phyloP scores from a whole-genome alignment of 2,329 filamentous ascomycete genomes.

The Atkinsonella hypoxylon region DNA sequence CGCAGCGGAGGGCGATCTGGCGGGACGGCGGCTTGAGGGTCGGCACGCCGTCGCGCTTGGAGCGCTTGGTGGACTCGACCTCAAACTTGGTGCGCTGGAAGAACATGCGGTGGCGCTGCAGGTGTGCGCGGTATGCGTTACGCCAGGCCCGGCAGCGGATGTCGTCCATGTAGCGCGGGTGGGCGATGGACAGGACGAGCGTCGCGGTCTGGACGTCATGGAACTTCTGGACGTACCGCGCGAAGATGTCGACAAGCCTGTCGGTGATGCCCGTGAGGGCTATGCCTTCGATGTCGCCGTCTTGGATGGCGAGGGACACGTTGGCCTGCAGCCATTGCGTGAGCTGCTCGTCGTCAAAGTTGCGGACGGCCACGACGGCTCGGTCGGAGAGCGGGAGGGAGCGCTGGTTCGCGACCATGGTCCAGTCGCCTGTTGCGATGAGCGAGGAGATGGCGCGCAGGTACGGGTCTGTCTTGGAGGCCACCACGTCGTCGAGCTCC shows the following conservation, averaged over 20 bases:
- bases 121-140: slow-evolving; percentile 56
- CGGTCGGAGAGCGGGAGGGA: slow-evolving; percentile 66
- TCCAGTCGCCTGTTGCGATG: slow-evolving; percentile 68
- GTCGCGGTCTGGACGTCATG: slow-evolving; percentile 70
- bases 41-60: slow-evolving; percentile 50
- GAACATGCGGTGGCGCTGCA: slow-evolving; percentile 62
- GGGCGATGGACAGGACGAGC: slow-evolving; percentile 60
- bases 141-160: slow-evolving; percentile 65
- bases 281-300: slow-evolving; percentile 66
- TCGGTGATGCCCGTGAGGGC: slow-evolving; percentile 69
- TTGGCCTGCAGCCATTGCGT: slow-evolving; percentile 57
- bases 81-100: slow-evolving; percentile 67
- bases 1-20: slow-evolving; percentile 64
- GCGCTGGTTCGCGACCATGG: slow-evolving; percentile 57
- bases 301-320: slow-evolving; percentile 45
- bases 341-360: slow-evolving; percentile 50
- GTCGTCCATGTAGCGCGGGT: slow-evolving; percentile 67
- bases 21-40: slow-evolving; percentile 52
- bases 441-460: slow-evolving; percentile 68
- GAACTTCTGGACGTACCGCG: slow-evolving; percentile 63
- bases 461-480: slow-evolving; percentile 62
- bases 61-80: slow-evolving; percentile 60
- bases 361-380: slow-evolving; percentile 58
- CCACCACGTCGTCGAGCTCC: slow-evolving; percentile 46
- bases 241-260: slow-evolving; percentile 60